phyloP scores from a whole-genome alignment of 2,329 filamentous ascomycete genomes.

The Talaromyces sp. region DNA sequence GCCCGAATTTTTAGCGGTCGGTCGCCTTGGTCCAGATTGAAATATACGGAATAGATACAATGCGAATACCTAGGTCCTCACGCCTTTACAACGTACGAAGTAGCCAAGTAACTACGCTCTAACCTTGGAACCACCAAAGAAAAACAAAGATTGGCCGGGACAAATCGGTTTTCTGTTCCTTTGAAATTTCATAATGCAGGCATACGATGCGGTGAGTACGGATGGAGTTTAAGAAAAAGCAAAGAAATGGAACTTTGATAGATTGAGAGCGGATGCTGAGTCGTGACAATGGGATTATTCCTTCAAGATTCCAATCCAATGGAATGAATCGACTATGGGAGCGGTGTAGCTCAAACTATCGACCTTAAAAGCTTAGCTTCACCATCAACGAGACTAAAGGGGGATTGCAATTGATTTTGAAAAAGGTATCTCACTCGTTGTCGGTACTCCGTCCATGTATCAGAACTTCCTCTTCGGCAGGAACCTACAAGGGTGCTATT shows the following conservation, averaged over 20 bases:
- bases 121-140: not conserved
- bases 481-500: not conserved
- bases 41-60: not conserved
- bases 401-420: not conserved
- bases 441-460: not conserved
- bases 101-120: not conserved
- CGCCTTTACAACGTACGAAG: too few relatives aligned
- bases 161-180: not conserved
- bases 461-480: not conserved
- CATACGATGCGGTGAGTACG: not conserved
- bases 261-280: not conserved
- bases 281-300: not conserved
- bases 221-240: not conserved
- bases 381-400: not conserved
- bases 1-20: not conserved
- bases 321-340: not conserved
- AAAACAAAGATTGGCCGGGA: not conserved
- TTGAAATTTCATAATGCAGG: not conserved
- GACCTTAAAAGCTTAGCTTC: not conserved
- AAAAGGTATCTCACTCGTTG: too few relatives aligned
- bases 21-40: not conserved
- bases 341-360: conserved; percentile 5
- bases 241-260: not conserved
- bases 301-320: not conserved
- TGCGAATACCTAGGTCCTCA: not conserved